Percentiles rank a stretch among this genome's conserved stretches.
These are phyloP conservation scores for Sordaria brevicollis DNA, from an alignment of 495 filamentous ascomycete species.

Conservation along the genomic window DNA sequence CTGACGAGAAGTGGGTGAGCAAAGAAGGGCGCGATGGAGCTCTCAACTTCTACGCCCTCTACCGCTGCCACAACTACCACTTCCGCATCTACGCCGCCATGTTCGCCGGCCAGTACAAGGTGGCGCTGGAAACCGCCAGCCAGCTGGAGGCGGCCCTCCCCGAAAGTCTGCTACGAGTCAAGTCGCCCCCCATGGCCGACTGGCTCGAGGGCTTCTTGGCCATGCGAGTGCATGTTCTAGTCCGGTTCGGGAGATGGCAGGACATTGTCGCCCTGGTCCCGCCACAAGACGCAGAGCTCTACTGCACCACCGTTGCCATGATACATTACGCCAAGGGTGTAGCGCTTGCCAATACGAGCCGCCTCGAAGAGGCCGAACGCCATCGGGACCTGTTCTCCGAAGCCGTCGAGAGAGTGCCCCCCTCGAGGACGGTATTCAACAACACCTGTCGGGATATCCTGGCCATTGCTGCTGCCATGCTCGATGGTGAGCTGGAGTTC, in stretches of 20 bases:
- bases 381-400: slow-evolving; percentile 35
- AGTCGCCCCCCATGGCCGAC: slow-evolving; percentile 60
- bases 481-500: slow-evolving; percentile 60
- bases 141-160: slow-evolving; percentile 45
- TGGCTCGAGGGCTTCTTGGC: slow-evolving; percentile 58
- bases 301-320: slow-evolving; percentile 54
- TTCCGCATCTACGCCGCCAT: slow-evolving; percentile 63
- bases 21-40: slow-evolving; percentile 25
- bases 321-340: slow-evolving; percentile 55
- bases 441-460: slow-evolving; percentile 54
- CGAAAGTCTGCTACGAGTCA: slow-evolving; percentile 47
- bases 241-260: slow-evolving; percentile 58
- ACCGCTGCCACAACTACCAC: slow-evolving; percentile 56
- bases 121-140: slow-evolving; percentile 44
- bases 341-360: slow-evolving; percentile 45
- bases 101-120: slow-evolving; percentile 49
- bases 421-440: slow-evolving; percentile 51
- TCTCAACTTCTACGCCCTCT: slow-evolving; percentile 58
- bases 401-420: slow-evolving; percentile 35
- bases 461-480: slow-evolving; percentile 47
- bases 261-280: slow-evolving; percentile 42
- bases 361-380: slow-evolving; percentile 35
- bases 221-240: slow-evolving; percentile 51
- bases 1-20: slow-evolving; percentile 50
- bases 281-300: slow-evolving; percentile 42